Evolutionary conservation across 2,329 filamentous ascomycete species (phyloP).

Genomic region (Ceratocystiopsis brevicomis): DNA sequence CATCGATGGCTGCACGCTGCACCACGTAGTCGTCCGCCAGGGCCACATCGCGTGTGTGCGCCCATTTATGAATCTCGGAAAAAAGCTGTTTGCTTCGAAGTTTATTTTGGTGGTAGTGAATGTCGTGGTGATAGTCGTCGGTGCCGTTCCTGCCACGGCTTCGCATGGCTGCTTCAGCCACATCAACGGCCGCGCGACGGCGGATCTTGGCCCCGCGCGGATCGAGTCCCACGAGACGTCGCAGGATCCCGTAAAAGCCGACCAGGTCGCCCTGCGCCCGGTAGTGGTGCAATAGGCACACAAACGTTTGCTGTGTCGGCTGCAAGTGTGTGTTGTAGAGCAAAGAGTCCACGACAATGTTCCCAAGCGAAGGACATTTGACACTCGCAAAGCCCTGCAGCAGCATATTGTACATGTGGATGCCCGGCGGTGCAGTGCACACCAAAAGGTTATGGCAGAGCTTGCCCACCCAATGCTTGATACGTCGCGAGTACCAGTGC

Average conservation of each 20-base stretch:
- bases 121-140: no score
- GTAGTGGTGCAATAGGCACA: slow-evolving; percentile 32
- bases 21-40: slow-evolving; percentile 19
- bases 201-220: slow-evolving; percentile 20
- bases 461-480: slow-evolving; percentile 14
- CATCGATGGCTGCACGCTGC: slow-evolving; percentile 21
- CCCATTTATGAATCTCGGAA: slow-evolving; percentile 12
- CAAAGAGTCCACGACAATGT: slow-evolving; percentile 33
- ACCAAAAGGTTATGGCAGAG: slow-evolving; percentile 49
- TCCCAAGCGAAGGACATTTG: slow-evolving; percentile 28
- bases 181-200: slow-evolving; percentile 1
- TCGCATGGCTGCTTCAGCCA: neutral
- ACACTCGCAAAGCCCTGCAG: slow-evolving; percentile 43
- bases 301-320: slow-evolving; percentile 29
- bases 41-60: slow-evolving; percentile 10
- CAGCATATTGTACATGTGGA: slow-evolving; percentile 53
- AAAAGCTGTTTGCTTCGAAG: no score
- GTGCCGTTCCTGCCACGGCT: slow-evolving; percentile 6
- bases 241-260: slow-evolving; percentile 25
- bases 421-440: slow-evolving; percentile 39
- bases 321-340: slow-evolving; percentile 23
- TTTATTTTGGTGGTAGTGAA: no score
- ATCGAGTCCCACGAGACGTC: slow-evolving; percentile 27
- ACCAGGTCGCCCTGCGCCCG: slow-evolving; percentile 21
- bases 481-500: slow-evolving; percentile 2